phyloP scores from a whole-genome alignment of 2,329 filamentous ascomycete species.

The Leptodontidium sp. region DNA sequence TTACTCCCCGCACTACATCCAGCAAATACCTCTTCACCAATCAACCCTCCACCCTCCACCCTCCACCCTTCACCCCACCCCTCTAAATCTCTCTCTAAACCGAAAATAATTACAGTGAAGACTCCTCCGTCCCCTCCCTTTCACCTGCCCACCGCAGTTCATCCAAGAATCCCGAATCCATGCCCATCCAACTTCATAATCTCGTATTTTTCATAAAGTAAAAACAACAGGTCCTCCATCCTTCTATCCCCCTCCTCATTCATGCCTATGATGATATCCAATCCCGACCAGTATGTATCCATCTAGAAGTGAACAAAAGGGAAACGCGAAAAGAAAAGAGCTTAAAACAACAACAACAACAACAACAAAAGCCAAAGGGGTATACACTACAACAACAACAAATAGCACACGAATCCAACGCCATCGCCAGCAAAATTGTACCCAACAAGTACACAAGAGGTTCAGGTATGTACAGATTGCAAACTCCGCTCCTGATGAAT shows the following conservation, averaged over 20 bases:
- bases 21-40: neutral
- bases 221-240: too few relatives aligned
- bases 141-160: neutral
- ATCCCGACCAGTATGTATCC: neutral
- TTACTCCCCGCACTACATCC: neutral
- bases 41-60: neutral
- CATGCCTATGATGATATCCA: neutral
- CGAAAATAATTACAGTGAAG: neutral
- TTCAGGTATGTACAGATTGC: neutral
- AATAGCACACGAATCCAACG: neutral
- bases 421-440: neutral
- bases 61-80: neutral
- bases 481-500: neutral
- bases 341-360: neutral
- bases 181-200: slow-evolving; percentile 6
- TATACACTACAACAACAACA: slow-evolving; percentile 7
- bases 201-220: slow-evolving; percentile 7
- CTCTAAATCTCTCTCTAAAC: neutral
- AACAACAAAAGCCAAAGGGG: slow-evolving; percentile 13
- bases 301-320: slow-evolving; percentile 13
- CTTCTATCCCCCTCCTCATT: neutral
- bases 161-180: too few relatives aligned
- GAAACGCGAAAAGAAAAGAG: neutral
- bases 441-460: neutral
- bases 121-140: neutral